Evolutionary conservation across 805 yeast species (phyloP), one percentile per base, ranked within the genome.

Genomic region (Osmozyma mogii): DNA sequence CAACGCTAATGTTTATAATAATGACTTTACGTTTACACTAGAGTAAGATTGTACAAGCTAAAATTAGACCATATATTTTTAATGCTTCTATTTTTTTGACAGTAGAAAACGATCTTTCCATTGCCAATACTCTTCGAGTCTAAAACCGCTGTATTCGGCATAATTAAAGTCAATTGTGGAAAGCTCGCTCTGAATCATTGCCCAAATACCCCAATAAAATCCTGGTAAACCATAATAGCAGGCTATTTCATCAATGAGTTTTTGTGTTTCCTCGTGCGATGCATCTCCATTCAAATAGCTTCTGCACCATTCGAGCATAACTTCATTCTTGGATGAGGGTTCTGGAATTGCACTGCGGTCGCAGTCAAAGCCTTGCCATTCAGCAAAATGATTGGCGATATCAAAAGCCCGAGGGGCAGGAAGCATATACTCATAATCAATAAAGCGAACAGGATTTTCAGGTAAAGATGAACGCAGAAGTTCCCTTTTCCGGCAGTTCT

Each of bases 151-250:
- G 45, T 82, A 81, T 8, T 63, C 58, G 4, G 70, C 64, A 48
- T 82, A 81, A 46, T 78, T 79, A 49, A 81, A 81, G 41, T 82
- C 89, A 27, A 81, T 80, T 17, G 72, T 66, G 2, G 85, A 77
- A 14, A 77, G 71, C 31, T 68, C 68, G 36, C 79, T 65, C 52
- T 81, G 92, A 30, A 82, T 81, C 36, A 76, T 78, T 2, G 87
- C 75, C 92, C 92, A 81, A 7, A 82, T 67, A 1, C 89, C 88
- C 92, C 92, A 81, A 49, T 78, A 81, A 45, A 81, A 78, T 1
- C 89, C 92, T 0, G 92, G 92, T 54, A 81, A 54, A 0, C 92
- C 92, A 58, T 78, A 82, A 59, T 70, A 79, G 4, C 65, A 49
- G 9, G 59, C 52, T 14, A 82, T 65, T 47, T 81, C 88, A 9